A percentile compares a stretch with the other conserved stretches of the same genome.
phyloP scores from a whole-genome alignment of 1,139 yeast genomes.

The Magnusiomyces magnusii region DNA sequence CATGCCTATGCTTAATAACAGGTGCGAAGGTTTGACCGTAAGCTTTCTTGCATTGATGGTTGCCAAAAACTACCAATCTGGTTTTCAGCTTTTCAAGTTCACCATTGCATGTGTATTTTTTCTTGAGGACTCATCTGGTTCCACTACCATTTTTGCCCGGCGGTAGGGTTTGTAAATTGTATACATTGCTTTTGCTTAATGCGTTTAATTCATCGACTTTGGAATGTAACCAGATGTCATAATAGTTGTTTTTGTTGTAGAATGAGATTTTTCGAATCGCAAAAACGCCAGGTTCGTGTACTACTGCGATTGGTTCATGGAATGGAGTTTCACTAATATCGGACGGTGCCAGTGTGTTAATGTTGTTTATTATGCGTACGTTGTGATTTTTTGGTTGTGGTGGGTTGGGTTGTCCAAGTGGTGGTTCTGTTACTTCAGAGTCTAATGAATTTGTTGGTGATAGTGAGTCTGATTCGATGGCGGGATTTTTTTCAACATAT shows the following conservation, averaged over 20 bases:
- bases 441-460: neutral
- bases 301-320: neutral
- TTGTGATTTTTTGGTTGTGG: neutral
- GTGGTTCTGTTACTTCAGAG: neutral
- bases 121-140: constrained; percentile 11
- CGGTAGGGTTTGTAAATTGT: neutral
- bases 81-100: constrained; percentile 12
- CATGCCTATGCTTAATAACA: constrained; percentile 14
- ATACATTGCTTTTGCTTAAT: neutral
- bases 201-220: neutral
- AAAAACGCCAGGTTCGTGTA: neutral
- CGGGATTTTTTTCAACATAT: neutral
- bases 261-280: neutral
- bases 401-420: too few relatives aligned
- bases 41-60: constrained; percentile 5
- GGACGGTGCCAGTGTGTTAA: neutral
- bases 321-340: neutral
- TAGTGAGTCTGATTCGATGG: neutral
- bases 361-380: neutral
- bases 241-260: neutral
- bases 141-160: neutral
- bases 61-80: constrained; percentile 18
- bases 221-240: neutral
- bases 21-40: constrained; percentile 26
- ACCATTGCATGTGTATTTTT: constrained; percentile 11